Conservation (phyloP, 306 rosid species). For the Styphnolobium japonicum region DNA sequence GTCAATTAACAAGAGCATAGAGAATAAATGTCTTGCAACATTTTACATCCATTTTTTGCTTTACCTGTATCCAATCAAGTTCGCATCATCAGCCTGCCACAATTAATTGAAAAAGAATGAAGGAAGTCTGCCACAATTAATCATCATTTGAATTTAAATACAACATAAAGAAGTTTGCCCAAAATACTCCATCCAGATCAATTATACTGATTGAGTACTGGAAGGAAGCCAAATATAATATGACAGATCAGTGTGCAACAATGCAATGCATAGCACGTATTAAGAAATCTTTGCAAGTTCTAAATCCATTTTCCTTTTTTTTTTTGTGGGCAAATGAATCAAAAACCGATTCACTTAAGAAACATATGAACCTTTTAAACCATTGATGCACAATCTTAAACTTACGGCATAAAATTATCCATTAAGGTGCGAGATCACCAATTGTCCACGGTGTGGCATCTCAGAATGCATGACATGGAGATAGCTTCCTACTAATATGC, state of each 20-base stretch:
- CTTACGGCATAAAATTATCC: no score
- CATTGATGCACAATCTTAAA: conserved; percentile 12
- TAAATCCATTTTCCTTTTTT: not conserved
- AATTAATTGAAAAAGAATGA: no score
- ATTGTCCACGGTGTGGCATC: no score
- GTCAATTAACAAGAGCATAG: no score
- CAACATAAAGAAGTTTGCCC: no score
- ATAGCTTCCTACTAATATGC: not conserved
- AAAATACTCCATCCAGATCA: not conserved
- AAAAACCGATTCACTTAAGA: not conserved
- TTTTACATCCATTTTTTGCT: no score
- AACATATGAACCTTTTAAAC: not conserved
- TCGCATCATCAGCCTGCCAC: no score
- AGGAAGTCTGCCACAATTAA: no score
- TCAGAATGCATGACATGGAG: not conserved
- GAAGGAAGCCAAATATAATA: not conserved
- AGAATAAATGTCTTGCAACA: no score
- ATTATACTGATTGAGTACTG: not conserved
- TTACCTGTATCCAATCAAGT: no score
- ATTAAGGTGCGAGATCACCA: no score
- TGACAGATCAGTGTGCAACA: conserved; percentile 28
- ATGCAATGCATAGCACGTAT: not conserved
- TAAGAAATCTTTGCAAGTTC: not conserved
- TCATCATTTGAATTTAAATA: no score
- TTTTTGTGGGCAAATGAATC: not conserved